Base-by-base conservation (phyloP, 148 eudicot species). In the Rheum nobile region DNA sequence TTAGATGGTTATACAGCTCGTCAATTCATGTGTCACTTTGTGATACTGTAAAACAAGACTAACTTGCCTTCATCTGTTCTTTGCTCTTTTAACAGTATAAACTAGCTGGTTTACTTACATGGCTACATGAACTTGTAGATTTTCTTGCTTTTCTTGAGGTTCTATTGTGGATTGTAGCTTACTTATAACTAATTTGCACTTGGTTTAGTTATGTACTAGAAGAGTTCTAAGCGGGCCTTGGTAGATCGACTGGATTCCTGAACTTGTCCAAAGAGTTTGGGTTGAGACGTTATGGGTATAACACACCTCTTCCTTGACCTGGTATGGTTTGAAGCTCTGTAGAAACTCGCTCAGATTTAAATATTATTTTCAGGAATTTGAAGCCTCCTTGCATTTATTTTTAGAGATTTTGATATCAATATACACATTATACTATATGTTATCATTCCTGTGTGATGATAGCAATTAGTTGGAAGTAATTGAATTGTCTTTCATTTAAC, bases 221-320 rank as follows among this genome's bases (percentile, higher is more conserved):
- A 65, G 70, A 65, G 41, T 65, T 32, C 10, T 65, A 65, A 31
- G n/a, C 22, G 21, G 70, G 70, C 41, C 70, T 65, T 32, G 70
- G 10, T 65, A 65, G 13, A 65, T 11, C 34, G 34, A 12, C 67
- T 28, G 67, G 32, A 28, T 57, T 57, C 67, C 13, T 26, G 67
- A 28, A 57, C 67, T 24, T 26, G 34, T 28, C 16, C 67, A 57
- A 57, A 57, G 32, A 57, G 67, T 13, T 50, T 29, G 67, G 67
- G 32, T 34, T 28, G 28, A 22, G 32, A 10, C 67, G 2, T 57
- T 28, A 57, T 24, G 16, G 8, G 11, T 54, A 54, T 54, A 21
- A 54, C 61, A 54, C 61, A 2, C 29, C 61, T 54, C 61, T 54
- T 1, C 28, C 61, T 54, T 22, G 29, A 54, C 61, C 29, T 8